Evolutionary conservation across 345 rosid genomes (phyloP).

Genomic region (Brassica juncea): DNA sequence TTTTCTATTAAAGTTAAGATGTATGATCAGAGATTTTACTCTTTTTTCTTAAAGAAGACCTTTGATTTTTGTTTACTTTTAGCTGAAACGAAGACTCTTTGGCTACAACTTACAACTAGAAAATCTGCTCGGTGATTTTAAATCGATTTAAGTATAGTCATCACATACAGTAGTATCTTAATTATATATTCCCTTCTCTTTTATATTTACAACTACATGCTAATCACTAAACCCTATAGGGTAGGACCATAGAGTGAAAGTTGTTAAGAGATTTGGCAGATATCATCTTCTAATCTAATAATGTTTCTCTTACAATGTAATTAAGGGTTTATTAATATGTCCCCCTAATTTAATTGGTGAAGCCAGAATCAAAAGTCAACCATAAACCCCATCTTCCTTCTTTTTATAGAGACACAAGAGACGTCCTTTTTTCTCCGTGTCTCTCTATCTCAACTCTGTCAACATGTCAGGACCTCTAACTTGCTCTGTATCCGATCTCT

Average conservation of each 20-base stretch:
- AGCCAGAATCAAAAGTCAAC: slow-evolving; percentile 18
- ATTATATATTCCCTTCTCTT: background rate
- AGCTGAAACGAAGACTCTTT: slow-evolving; percentile 9
- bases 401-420: slow-evolving; percentile 9
- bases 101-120: slow-evolving; percentile 1
- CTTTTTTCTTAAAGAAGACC: background rate
- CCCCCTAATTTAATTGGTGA: slow-evolving; percentile 1
- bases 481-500: slow-evolving; percentile 54
- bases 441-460: slow-evolving; percentile 12
- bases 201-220: slow-evolving; percentile 21
- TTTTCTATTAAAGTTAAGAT: slow-evolving; percentile 9
- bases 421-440: slow-evolving; percentile 14
- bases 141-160: background rate
- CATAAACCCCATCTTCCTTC: background rate
- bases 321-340: background rate
- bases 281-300: background rate
- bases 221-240: slow-evolving; percentile 1
- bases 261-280: background rate
- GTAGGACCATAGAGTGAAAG: background rate
- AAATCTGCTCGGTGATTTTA: background rate
- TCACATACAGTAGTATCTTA: background rate
- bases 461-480: slow-evolving; percentile 19
- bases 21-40: background rate
- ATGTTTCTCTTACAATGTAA: background rate
- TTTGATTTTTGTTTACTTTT: background rate